Percentiles rank a stretch among this genome's conserved stretches.
Evolutionary conservation across 108 stramenopile species (phyloP).

Genomic region (Cyclostephanos invisitatus): DNA sequence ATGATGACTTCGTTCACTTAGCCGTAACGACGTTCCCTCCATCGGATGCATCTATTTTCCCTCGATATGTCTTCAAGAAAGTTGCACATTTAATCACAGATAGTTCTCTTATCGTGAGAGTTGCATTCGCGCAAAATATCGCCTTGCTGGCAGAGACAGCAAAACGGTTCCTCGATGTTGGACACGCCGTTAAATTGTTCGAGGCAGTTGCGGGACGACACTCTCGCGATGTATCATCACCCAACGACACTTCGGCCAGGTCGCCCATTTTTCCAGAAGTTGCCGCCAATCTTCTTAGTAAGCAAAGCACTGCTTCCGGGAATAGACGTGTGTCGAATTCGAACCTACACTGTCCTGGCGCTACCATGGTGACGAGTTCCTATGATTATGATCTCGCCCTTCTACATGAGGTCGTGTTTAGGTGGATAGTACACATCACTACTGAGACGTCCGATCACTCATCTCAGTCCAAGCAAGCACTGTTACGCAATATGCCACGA

Average conservation of each 20-base stretch:
- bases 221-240: conserved; percentile 18
- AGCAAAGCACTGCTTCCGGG: conserved; percentile 2
- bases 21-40: conserved; percentile 82
- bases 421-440: conserved; percentile 86
- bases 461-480: conserved; percentile 79
- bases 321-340: neutral
- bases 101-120: conserved; percentile 76
- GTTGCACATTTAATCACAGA: conserved; percentile 88
- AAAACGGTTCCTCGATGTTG: conserved; percentile 87
- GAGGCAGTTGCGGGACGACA: conserved; percentile 63
- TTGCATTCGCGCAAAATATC: conserved; percentile 86
- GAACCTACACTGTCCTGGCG: neutral
- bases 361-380: conserved; percentile 52
- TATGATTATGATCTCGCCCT: conserved; percentile 80
- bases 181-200: conserved; percentile 78
- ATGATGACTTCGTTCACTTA: neutral
- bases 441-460: conserved; percentile 87
- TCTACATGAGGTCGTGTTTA: conserved; percentile 80
- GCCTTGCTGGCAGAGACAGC: conserved; percentile 84
- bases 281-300: conserved; percentile 37
- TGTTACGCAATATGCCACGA: conserved; percentile 77
- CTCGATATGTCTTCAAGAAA: conserved; percentile 93
- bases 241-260: neutral
- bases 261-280: conserved; percentile 30
- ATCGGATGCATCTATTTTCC: conserved; percentile 91